A percentile compares a stretch with the other conserved stretches of the same genome.
Evolutionary conservation across 441 rosid genomes (phyloP).

Genomic region (Jatropha multifida): DNA sequence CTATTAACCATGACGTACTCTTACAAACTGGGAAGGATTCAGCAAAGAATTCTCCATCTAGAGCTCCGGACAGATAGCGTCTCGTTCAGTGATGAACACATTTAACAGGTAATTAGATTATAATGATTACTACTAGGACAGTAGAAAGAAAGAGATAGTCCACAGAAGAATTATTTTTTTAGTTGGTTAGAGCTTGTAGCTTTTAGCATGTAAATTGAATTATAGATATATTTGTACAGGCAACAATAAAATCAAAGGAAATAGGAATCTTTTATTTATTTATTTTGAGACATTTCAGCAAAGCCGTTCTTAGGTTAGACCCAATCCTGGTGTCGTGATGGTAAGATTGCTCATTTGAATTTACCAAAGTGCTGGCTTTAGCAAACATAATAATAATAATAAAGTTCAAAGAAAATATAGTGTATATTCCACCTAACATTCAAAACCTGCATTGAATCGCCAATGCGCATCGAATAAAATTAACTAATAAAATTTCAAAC

Average conservation of each 20-base stretch:
- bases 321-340: too few relatives aligned
- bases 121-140: conserved; percentile 7
- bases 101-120: not conserved
- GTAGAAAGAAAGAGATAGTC: not conserved
- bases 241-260: not conserved
- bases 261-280: not conserved
- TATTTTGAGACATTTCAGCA: too few relatives aligned
- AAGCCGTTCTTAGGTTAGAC: too few relatives aligned
- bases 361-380: too few relatives aligned
- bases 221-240: not conserved
- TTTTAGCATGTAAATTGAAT: conserved; percentile 6
- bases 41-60: conserved; percentile 47
- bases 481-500: too few relatives aligned
- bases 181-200: not conserved
- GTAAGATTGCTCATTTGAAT: too few relatives aligned
- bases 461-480: too few relatives aligned
- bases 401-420: too few relatives aligned
- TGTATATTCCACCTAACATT: too few relatives aligned
- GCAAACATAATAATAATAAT: too few relatives aligned
- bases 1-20: conserved; percentile 72
- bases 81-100: not conserved
- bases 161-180: not conserved
- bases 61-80: conserved; percentile 35
- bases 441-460: too few relatives aligned
- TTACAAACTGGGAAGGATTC: conserved; percentile 64